Evolutionary conservation across 306 rosid species (phyloP).

Genomic region (Begonia fuchsioides): DNA sequence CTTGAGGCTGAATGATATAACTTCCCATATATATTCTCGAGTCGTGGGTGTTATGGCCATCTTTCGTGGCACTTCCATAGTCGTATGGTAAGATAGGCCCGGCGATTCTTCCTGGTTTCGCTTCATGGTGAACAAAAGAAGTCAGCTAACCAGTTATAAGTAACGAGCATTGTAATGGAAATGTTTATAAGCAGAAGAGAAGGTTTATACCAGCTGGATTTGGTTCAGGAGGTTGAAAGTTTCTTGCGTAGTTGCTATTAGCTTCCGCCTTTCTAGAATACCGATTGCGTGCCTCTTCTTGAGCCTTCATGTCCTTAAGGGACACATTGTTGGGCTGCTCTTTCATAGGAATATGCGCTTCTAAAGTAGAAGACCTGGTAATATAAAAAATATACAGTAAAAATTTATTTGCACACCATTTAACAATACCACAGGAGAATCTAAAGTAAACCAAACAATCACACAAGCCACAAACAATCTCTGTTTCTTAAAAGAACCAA

Average conservation of each 20-base stretch:
- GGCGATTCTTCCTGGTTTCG: slow-evolving; percentile 65
- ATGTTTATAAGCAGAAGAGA: too few relatives aligned
- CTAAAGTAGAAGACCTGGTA: slow-evolving; percentile 66
- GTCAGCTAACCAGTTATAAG: neutral
- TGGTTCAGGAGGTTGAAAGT: slow-evolving; percentile 41
- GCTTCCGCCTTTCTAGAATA: slow-evolving; percentile 33
- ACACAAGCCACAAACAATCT: too few relatives aligned
- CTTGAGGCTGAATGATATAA: slow-evolving; percentile 33
- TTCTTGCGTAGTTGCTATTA: slow-evolving; percentile 36
- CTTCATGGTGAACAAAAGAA: slow-evolving; percentile 15
- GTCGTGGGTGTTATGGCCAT: slow-evolving; percentile 41
- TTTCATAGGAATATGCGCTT: slow-evolving; percentile 42
- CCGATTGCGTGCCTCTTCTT: slow-evolving; percentile 25
- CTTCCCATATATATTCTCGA: slow-evolving; percentile 43
- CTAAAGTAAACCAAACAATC: too few relatives aligned
- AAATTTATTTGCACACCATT: neutral
- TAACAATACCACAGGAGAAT: too few relatives aligned
- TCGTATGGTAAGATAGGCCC: slow-evolving; percentile 52
- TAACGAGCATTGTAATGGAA: neutral
- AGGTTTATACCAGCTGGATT: slow-evolving; percentile 34
- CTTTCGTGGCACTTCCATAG: slow-evolving; percentile 37
- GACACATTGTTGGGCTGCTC: slow-evolving; percentile 35
- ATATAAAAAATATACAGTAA: neutral
- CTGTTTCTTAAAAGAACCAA: too few relatives aligned
- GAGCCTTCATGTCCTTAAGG: slow-evolving; percentile 29